Base-by-base conservation (phyloP, 257 asterid genomes). In the Jasminum sambac region DNA sequence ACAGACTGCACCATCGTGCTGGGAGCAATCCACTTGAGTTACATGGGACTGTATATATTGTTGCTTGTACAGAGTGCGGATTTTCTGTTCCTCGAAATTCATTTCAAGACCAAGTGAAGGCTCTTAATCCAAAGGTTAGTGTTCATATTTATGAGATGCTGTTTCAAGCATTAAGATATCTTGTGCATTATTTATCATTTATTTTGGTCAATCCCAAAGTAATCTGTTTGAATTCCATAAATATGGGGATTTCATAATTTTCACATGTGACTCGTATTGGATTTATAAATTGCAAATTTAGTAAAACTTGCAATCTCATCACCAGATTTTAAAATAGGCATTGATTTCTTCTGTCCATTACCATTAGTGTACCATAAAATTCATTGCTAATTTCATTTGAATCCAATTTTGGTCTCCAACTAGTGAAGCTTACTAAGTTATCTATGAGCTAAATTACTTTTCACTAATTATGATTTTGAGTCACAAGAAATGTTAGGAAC, bases 21-120 rank as follows among this genome's bases (percentile, higher is more conserved):
- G 99, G 99, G 48, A 91, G 97, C 82, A 91, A 85, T 72, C 99
- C 99, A 63, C 90, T 94, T 36, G 99, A 94, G 82, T 84, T 94
- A 81, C 99, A 91, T 60, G 99, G 99, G 71, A 91, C 97, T 24
- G 99, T 94, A 19, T 89, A 94, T 57, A 73, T 72, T 76, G 99
- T 94, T 79, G 75, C 84, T 75, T 94, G 99, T 81, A 87, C 87
- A 17, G 84, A 83, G 26, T 94, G 99, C 77, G 95, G 89, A 40
- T 88, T 79, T 83, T 85, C 99, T 73, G 25, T 91, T 72, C 77
- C 95, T 70, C 89, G 99, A 79, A 77, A 80, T 73, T 77, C 81
- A 61, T 94, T 94, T 79, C 97, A 91, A 79, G 97, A 89, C 74
- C 88, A 88, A 78, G 96, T 94, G 77, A 94, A 89, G 87, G 88